Percentiles rank a stretch among this genome's conserved stretches.
phyloP scores from a whole-genome alignment of 1,139 yeast species.

The Blastobotrys aristatus region DNA sequence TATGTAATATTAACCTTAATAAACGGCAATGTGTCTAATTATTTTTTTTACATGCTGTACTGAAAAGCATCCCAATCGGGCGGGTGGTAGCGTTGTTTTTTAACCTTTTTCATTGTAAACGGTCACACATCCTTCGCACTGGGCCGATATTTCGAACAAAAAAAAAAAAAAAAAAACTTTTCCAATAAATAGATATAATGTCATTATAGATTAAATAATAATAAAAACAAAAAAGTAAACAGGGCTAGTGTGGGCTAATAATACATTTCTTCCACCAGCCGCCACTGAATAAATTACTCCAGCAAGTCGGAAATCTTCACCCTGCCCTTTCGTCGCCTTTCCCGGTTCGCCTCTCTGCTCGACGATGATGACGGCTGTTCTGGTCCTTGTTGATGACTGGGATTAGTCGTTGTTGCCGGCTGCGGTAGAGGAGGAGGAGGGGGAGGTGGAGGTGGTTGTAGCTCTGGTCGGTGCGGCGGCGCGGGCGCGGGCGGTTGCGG shows the following conservation, averaged over 20 bases:
- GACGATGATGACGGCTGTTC: neutral
- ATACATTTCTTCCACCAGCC: too few species aligned
- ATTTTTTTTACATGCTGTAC: neutral
- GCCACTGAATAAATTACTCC: too few species aligned
- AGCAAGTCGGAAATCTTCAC: constrained; percentile 38
- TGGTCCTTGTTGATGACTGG: neutral
- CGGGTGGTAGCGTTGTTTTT: neutral
- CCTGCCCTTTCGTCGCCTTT: constrained; percentile 15
- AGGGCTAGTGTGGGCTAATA: neutral
- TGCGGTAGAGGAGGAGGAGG: constrained; percentile 8
- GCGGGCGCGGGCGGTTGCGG: too few species aligned
- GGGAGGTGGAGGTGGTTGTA: constrained; percentile 27
- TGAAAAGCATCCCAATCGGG: neutral
- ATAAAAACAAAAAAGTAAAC: neutral
- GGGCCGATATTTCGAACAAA: neutral
- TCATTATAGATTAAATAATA: neutral
- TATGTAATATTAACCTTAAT: neutral
- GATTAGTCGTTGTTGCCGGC: neutral
- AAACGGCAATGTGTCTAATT: neutral
- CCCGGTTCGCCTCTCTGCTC: neutral
- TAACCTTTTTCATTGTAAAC: neutral
- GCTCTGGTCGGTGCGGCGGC: too few species aligned
- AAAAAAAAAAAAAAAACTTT: too few species aligned
- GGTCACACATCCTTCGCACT: too few species aligned
- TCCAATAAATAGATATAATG: neutral